Conservation (phyloP, 495 filamentous ascomycete species). For the Penicillium verhagenii region DNA sequence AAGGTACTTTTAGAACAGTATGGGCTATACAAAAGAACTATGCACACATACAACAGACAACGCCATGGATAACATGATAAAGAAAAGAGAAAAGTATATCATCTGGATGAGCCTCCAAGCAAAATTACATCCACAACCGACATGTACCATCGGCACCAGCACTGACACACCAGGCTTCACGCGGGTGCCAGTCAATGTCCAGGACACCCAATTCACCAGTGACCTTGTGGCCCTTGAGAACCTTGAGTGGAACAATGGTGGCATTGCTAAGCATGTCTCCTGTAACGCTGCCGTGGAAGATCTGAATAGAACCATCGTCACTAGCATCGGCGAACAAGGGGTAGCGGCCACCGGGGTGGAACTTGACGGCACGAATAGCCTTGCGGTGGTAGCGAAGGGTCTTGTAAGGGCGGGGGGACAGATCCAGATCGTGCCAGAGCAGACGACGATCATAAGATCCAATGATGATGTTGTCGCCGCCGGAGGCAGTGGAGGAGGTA, state of each 20-base stretch:
- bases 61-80: constrained; percentile 14
- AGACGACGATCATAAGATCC: constrained; percentile 91
- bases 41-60: constrained; percentile 29
- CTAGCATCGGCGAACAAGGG: constrained; percentile 91
- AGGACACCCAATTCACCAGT: constrained; percentile 81
- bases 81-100: constrained; percentile 17
- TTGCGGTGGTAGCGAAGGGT: constrained; percentile 90
- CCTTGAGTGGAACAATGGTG: constrained; percentile 92
- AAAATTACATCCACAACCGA: constrained; percentile 67
- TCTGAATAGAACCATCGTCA: constrained; percentile 90
- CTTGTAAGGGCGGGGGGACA: constrained; percentile 88
- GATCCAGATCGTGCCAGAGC: constrained; percentile 95
- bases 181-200: constrained; percentile 92
- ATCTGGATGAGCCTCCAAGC: constrained; percentile 17
- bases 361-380: constrained; percentile 84
- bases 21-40: constrained; percentile 32
- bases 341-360: constrained; percentile 72
- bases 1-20: constrained; percentile 26
- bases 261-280: constrained; percentile 94
- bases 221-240: constrained; percentile 81
- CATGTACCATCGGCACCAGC: constrained; percentile 92
- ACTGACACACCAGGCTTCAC: constrained; percentile 88
- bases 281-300: constrained; percentile 95
- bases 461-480: constrained; percentile 89
- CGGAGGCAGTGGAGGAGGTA: constrained; percentile 47